Evolutionary conservation across 1,284 basidiomycete species (phyloP).

Genomic region (Stygiomarasmius scandens): DNA sequence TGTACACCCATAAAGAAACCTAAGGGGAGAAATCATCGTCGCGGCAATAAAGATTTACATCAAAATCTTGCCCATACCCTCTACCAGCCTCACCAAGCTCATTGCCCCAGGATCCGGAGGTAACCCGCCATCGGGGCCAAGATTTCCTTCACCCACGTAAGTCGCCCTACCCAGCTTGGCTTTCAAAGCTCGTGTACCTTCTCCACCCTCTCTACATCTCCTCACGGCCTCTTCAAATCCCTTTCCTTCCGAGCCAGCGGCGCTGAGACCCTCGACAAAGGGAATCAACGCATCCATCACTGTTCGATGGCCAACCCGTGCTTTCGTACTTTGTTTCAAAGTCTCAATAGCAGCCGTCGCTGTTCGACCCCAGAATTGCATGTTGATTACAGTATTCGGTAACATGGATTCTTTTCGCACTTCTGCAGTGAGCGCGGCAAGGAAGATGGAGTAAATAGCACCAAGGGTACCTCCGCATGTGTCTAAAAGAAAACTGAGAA

Average conservation of each 20-base stretch:
- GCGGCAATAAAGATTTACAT: neutral
- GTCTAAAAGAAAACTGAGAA: slow-evolving; percentile 3
- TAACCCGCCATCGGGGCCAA: neutral
- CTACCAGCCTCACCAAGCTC: slow-evolving; percentile 11
- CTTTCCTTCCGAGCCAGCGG: neutral
- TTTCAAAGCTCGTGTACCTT: slow-evolving; percentile 6
- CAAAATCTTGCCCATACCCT: slow-evolving; percentile 7
- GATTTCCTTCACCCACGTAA: slow-evolving; percentile 9
- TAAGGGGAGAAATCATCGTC: neutral
- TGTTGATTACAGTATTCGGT: neutral
- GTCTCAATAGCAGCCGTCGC: slow-evolving; percentile 14
- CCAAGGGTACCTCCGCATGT: slow-evolving; percentile 19
- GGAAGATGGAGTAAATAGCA: slow-evolving; percentile 20
- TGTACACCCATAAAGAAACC: neutral
- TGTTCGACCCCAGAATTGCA: slow-evolving; percentile 16
- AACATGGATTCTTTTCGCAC: slow-evolving; percentile 4
- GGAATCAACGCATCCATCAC: slow-evolving; percentile 20
- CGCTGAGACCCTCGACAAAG: slow-evolving; percentile 8
- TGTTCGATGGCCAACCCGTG: slow-evolving; percentile 16
- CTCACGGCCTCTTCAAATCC: slow-evolving; percentile 32
- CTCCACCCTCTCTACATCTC: slow-evolving; percentile 29
- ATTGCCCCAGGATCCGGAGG: slow-evolving; percentile 16
- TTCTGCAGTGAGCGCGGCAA: slow-evolving; percentile 17
- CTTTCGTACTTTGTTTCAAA: slow-evolving; percentile 15
- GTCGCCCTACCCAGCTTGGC: slow-evolving; percentile 15